phyloP scores from a whole-genome alignment of 208 protist species.

The Trichomonas vaginalis region DNA sequence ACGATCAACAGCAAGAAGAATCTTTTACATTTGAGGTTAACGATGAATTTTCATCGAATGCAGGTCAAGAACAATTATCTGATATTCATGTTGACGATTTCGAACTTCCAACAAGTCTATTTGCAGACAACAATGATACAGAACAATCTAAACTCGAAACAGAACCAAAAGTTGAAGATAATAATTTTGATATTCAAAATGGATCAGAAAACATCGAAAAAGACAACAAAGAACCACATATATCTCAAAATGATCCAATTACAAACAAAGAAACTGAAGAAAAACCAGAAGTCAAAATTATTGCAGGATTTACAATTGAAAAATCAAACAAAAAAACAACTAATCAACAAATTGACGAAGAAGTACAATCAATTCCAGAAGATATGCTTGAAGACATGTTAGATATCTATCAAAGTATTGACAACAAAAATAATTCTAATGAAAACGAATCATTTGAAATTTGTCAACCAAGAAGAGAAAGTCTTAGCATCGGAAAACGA shows the following conservation, averaged over 20 bases:
- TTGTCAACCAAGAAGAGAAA: background rate
- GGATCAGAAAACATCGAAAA: background rate
- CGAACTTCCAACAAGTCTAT: background rate
- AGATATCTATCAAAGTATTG: background rate
- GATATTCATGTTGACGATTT: no score
- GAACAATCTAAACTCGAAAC: no score
- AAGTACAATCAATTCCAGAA: background rate
- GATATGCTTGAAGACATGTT: background rate
- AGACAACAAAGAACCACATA: background rate
- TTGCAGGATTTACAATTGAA: background rate
- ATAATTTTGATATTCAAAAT: no score
- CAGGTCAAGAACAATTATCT: no score
- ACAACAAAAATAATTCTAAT: background rate
- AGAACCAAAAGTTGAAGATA: no score
- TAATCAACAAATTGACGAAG: background rate
- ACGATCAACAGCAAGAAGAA: no score
- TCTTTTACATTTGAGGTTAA: no score
- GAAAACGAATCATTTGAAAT: background rate
- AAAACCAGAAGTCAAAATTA: background rate
- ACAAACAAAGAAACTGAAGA: no score
- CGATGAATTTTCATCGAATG: background rate
- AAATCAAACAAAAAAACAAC: background rate
- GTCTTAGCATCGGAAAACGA: background rate
- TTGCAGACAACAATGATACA: background rate
- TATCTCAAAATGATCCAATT: background rate